These are phyloP conservation scores for Penicillium vulpinum DNA, from an alignment of 2,329 filamentous ascomycete genomes.

Conservation along the genomic window DNA sequence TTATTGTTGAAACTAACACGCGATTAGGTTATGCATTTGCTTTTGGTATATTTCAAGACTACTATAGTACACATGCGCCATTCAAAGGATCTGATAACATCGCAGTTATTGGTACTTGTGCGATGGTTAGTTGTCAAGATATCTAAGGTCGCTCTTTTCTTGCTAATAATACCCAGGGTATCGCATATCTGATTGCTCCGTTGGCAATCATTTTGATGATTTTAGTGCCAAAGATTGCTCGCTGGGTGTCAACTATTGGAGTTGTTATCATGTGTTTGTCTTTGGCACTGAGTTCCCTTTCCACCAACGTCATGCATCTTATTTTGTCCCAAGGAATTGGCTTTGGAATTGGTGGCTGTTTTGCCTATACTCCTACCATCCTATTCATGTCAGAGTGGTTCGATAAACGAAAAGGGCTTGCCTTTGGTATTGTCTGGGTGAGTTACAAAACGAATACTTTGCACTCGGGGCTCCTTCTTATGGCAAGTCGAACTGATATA, in stretches of 20 bases:
- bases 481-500: background rate
- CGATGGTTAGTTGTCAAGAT: constrained; percentile 48
- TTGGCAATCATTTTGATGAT: constrained; percentile 32
- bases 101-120: constrained; percentile 64
- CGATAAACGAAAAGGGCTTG: constrained; percentile 49
- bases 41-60: constrained; percentile 70
- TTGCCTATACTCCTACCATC: constrained; percentile 51
- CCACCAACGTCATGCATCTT: constrained; percentile 41
- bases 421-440: constrained; percentile 52
- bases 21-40: constrained; percentile 63
- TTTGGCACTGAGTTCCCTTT: constrained; percentile 42
- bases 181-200: constrained; percentile 29
- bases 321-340: constrained; percentile 42
- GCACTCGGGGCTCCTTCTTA: background rate
- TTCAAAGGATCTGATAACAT: constrained; percentile 55
- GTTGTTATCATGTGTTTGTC: constrained; percentile 37
- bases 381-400: constrained; percentile 55
- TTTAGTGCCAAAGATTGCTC: constrained; percentile 32
- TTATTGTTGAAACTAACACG: background rate
- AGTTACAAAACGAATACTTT: constrained; percentile 7
- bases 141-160: background rate
- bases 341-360: constrained; percentile 46
- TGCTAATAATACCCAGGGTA: constrained; percentile 20
- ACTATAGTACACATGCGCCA: constrained; percentile 61
- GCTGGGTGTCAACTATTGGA: constrained; percentile 33